Evolutionary conservation across 2,329 filamentous ascomycete genomes (phyloP), one percentile per base, ranked within the genome.

Genomic region (Colletotrichum sp.): DNA sequence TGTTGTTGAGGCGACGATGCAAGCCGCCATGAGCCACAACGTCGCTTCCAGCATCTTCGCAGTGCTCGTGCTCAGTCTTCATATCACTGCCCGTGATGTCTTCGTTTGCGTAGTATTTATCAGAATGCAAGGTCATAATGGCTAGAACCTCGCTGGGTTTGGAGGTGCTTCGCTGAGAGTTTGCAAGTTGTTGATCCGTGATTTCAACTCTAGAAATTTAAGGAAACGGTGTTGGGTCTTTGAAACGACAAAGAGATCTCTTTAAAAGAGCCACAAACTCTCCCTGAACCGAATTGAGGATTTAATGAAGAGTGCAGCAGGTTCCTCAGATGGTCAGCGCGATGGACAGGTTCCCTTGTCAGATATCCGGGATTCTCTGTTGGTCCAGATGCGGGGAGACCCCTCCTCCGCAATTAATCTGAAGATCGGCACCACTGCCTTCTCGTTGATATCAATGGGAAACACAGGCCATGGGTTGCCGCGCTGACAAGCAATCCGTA

Each of bases 1-100:
- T 63, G 69, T 76, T 76, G 64, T 76, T 65, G 21, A 76, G 64
- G 71, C 87, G 83, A 32, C 85, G 84, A 80, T 87, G 86, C 79
- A 88, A 71, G 34, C 70, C 64, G 52, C 69, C 72, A 44, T n/a
- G 16, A 44, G 36, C 16, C 13, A 18, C 36, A n/a, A n/a, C 36
- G 5, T 44, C 36, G 36, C 36, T 44, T 44, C 36, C 16, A 44
- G 36, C 36, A 44, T 18, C 16, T 18, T 44, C 36, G 18, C 36
- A 44, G 16, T 44, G 36, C 36, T 44, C 36, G 36, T 44, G 36
- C 16, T 44, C 36, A 44, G 36, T 44, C 36, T 44, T 44, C 36
- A 44, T 44, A 9, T n/a, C 36, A 44, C 16, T 44, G 16, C 8
- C 8, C 36, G 16, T 44, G 36, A n/a, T 44, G 16, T 44, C 36